Evolutionary conservation across 1,284 basidiomycete genomes (phyloP).

Genomic region (Stereum hirsutum): DNA sequence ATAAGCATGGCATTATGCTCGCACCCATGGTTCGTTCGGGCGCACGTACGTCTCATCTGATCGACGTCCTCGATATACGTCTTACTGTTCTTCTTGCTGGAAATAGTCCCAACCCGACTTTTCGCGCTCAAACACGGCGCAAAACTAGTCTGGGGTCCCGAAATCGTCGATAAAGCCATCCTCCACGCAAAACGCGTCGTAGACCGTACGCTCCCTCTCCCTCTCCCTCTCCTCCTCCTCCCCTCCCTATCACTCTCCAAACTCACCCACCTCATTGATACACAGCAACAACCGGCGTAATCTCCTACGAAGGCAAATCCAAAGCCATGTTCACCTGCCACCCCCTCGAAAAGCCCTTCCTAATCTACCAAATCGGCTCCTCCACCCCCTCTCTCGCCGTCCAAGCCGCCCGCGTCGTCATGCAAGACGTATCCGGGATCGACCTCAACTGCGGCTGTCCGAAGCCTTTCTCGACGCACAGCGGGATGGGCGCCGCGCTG

Average conservation of each 20-base stretch:
- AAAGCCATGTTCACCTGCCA: conserved; percentile 89
- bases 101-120: conserved; percentile 70
- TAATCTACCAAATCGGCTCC: conserved; percentile 91
- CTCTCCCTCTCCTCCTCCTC: conserved; percentile 1
- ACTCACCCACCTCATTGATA: neutral
- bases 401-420: conserved; percentile 81
- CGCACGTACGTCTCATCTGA: conserved; percentile 47
- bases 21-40: conserved; percentile 96
- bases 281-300: conserved; percentile 77
- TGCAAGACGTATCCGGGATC: conserved; percentile 88
- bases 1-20: conserved; percentile 78
- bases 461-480: conserved; percentile 91
- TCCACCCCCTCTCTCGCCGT: conserved; percentile 86
- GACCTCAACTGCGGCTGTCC: conserved; percentile 95
- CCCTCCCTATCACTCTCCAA: neutral
- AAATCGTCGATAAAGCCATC: conserved; percentile 95
- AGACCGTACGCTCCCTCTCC: conserved; percentile 53
- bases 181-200: conserved; percentile 78
- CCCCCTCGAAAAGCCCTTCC: conserved; percentile 87
- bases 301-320: conserved; percentile 79
- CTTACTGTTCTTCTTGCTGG: conserved; percentile 5
- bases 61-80: neutral
- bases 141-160: conserved; percentile 93
- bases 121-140: conserved; percentile 92
- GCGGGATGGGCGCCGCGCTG: conserved; percentile 95